phyloP scores from a whole-genome alignment of 2,329 filamentous ascomycete genomes.

The Aspergillus fumigatus region DNA sequence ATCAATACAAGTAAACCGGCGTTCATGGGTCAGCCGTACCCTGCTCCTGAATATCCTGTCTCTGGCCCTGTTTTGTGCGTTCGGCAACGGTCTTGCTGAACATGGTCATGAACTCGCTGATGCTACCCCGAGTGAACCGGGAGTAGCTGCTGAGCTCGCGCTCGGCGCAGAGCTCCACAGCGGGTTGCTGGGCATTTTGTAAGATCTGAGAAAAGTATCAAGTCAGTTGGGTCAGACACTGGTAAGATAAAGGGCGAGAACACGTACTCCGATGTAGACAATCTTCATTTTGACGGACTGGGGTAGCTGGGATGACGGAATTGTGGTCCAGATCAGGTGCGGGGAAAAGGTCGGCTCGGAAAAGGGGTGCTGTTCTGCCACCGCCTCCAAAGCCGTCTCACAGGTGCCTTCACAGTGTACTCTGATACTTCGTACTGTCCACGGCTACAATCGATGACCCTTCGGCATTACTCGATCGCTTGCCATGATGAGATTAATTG shows the following conservation, averaged over 20 bases:
- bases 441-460: background rate
- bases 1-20: constrained; percentile 4
- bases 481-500: background rate
- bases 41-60: constrained; percentile 69
- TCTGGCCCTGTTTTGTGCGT: constrained; percentile 72
- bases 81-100: constrained; percentile 86
- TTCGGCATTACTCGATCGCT: background rate
- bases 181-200: constrained; percentile 71
- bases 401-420: no score
- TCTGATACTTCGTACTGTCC: no score
- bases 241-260: constrained; percentile 1
- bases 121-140: constrained; percentile 65
- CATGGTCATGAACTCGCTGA: constrained; percentile 71
- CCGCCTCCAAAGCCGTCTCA: background rate
- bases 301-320: background rate
- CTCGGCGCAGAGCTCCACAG: constrained; percentile 70
- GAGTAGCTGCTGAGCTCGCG: constrained; percentile 73
- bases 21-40: constrained; percentile 18
- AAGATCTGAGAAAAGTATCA: constrained; percentile 56
- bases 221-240: background rate
- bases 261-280: constrained; percentile 76
- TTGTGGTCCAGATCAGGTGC: background rate
- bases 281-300: constrained; percentile 66
- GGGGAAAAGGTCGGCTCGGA: background rate
- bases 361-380: background rate